A percentile compares a stretch with the other conserved stretches of the same genome.
Evolutionary conservation across 768 basidiomycete species (phyloP).

Genomic region (Tephrocybe sp.): DNA sequence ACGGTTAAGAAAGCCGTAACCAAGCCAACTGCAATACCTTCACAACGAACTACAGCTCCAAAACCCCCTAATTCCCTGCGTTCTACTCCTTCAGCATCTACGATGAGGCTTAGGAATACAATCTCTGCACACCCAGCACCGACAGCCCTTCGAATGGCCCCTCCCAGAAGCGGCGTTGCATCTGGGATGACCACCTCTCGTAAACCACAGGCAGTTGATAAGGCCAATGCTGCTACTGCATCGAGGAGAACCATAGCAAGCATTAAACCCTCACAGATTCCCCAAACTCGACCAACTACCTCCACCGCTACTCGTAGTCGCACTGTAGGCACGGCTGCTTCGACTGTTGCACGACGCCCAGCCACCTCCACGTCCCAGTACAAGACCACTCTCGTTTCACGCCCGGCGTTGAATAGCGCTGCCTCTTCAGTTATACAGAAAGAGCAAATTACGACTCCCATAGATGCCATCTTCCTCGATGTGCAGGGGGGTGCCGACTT

Average conservation of each 20-base stretch:
- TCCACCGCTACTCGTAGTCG: constrained; percentile 8
- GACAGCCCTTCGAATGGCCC: neutral
- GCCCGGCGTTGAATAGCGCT: neutral
- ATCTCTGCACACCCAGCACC: too few species aligned
- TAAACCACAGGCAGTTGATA: neutral
- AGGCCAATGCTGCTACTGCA: neutral
- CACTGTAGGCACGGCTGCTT: neutral
- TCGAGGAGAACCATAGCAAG: neutral
- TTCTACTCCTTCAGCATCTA: neutral
- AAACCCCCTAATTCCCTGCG: too few species aligned
- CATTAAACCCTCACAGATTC: neutral
- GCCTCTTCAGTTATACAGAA: neutral
- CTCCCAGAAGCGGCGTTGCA: neutral
- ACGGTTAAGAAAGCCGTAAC: neutral
- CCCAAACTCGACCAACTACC: constrained; percentile 8
- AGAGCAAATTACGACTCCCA: neutral
- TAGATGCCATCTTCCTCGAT: constrained; percentile 8
- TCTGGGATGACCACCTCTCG: neutral
- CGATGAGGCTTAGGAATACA: too few species aligned
- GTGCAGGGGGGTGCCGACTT: constrained; percentile 4
- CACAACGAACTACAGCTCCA: too few species aligned
- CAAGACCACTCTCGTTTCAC: neutral
- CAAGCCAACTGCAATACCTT: too few species aligned
- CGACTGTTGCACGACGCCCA: constrained; percentile 5
- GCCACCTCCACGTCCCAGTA: constrained; percentile 12